A percentile compares a stretch with the other conserved stretches of the same genome.
phyloP scores from a whole-genome alignment of 768 basidiomycete species.

The Naganishia randhawae region DNA sequence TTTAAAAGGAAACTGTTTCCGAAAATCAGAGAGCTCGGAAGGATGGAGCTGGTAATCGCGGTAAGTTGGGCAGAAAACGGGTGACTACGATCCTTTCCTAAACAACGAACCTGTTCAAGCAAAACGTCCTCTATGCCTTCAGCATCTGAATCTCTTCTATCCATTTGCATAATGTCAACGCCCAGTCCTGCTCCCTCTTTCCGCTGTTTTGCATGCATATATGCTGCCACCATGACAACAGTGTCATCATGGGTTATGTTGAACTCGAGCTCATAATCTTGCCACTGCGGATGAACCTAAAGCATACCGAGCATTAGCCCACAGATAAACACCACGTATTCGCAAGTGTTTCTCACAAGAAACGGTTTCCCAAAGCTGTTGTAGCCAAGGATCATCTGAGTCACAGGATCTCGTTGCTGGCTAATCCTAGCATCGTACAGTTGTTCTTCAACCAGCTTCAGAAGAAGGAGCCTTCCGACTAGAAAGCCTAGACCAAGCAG shows the following conservation, averaged over 20 bases:
- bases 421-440: not conserved
- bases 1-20: not conserved
- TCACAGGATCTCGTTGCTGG: not conserved
- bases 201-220: not conserved
- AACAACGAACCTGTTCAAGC: constrained; percentile 13
- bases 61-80: not conserved
- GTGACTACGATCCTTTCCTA: not conserved
- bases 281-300: not conserved
- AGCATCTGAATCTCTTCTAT: not conserved
- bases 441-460: not conserved
- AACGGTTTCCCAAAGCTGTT: not conserved
- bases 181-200: not conserved
- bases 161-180: constrained; percentile 18
- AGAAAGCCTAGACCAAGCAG: constrained; percentile 2
- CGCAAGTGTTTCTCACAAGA: not conserved
- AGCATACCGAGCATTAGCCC: not conserved
- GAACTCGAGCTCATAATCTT: not conserved
- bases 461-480: constrained; percentile 6
- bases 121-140: constrained; percentile 24
- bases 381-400: not conserved
- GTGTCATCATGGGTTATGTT: constrained; percentile 21
- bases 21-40: not conserved
- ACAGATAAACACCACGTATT: too few relatives aligned
- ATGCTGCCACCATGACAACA: constrained; percentile 3
- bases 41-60: not conserved